These are phyloP conservation scores for Lentinula raphanica DNA, from an alignment of 768 basidiomycete species.

Conservation along the genomic window DNA sequence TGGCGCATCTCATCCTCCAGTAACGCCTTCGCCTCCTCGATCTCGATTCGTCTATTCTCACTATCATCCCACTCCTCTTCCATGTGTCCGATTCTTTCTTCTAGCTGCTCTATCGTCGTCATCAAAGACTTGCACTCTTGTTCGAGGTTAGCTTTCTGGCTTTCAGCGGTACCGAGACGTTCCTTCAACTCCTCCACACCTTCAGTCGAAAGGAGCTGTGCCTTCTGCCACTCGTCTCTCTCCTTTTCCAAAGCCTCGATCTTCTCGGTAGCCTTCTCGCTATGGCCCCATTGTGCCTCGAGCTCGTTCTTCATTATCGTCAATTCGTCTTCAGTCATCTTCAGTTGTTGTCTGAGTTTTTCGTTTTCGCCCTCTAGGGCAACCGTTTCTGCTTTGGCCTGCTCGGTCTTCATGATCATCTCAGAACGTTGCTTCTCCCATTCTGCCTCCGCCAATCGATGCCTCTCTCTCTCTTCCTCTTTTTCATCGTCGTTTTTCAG, in stretches of 20 bases:
- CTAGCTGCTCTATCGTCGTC: conserved; percentile 35
- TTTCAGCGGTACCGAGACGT: neutral
- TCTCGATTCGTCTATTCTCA: conserved; percentile 49
- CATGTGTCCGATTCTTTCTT: conserved; percentile 38
- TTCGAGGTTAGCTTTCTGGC: neutral
- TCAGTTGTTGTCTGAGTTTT: conserved; percentile 32
- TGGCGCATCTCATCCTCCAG: conserved; percentile 41
- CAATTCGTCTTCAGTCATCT: conserved; percentile 39
- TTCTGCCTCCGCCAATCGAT: conserved; percentile 33
- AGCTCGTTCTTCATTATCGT: conserved; percentile 54
- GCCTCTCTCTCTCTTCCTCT: conserved; percentile 36
- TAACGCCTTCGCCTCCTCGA: conserved; percentile 42
- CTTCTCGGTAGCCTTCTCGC: conserved; percentile 50
- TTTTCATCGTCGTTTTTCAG: conserved; percentile 36
- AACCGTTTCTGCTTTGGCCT: conserved; percentile 39
- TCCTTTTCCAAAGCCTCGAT: conserved; percentile 34
- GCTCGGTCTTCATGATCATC: conserved; percentile 34
- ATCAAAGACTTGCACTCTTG: conserved; percentile 28
- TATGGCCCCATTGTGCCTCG: conserved; percentile 66
- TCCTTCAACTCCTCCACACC: conserved; percentile 4
- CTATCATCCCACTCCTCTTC: conserved; percentile 52
- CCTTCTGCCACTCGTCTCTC: conserved; percentile 29
- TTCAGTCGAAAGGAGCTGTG: conserved; percentile 15
- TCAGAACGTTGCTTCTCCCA: conserved; percentile 52
- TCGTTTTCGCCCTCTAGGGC: conserved; percentile 40